phyloP scores from a whole-genome alignment of 257 asterid genomes.

The Linaria vulgaris region DNA sequence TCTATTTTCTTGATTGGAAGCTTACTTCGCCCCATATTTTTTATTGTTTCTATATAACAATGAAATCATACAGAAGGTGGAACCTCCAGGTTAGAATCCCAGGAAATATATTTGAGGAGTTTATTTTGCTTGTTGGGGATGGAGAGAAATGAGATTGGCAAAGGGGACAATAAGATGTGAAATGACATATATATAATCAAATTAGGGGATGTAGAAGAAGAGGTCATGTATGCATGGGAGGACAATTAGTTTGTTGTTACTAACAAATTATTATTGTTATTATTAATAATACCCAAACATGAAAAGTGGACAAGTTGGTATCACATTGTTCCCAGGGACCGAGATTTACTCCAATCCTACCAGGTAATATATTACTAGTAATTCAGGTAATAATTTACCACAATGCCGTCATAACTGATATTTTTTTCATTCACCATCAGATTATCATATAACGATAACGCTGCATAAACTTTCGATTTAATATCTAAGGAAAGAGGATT shows the following conservation, averaged over 20 bases:
- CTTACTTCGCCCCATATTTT: conserved; percentile 70
- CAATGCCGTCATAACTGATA: too few relatives aligned
- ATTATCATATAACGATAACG: too few relatives aligned
- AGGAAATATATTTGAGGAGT: neutral
- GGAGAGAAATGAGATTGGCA: conserved; percentile 23
- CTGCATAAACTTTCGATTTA: too few relatives aligned
- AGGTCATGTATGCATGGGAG: conserved; percentile 34
- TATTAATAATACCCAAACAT: conserved; percentile 24
- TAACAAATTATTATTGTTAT: too few relatives aligned
- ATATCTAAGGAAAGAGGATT: too few relatives aligned
- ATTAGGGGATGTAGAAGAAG: conserved; percentile 19
- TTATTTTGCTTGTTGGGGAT: neutral
- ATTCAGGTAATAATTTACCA: too few relatives aligned
- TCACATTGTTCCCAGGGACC: conserved; percentile 14
- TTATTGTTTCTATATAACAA: neutral
- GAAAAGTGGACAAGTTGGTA: conserved; percentile 34
- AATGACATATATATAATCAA: conserved; percentile 1
- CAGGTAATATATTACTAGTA: neutral
- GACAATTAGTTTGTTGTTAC: conserved; percentile 33
- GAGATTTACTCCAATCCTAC: conserved; percentile 28
- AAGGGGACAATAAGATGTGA: conserved; percentile 23
- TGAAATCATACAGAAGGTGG: neutral
- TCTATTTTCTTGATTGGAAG: conserved; percentile 80
- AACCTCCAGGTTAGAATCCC: neutral
- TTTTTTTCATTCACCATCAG: too few relatives aligned